Evolutionary conservation across 2,329 filamentous ascomycete species (phyloP).

Genomic region (Nannizziopsis arthrosporioides): DNA sequence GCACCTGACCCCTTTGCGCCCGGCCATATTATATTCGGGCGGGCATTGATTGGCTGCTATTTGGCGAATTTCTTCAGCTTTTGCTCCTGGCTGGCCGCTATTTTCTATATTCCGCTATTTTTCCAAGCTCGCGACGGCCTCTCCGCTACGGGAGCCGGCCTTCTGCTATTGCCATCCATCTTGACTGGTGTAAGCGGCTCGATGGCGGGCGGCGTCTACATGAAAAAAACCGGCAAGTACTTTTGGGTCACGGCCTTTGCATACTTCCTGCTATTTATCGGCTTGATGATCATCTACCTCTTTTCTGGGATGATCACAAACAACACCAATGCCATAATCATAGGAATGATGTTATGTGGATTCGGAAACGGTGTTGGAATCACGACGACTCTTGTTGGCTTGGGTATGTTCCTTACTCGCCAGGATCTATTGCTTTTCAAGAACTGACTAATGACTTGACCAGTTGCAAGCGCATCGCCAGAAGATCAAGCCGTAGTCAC

Average conservation of each 20-base stretch:
- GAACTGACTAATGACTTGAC: conserved; percentile 1
- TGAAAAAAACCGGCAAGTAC: conserved; percentile 59
- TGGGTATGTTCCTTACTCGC: conserved; percentile 40
- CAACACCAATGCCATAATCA: conserved; percentile 42
- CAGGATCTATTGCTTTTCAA: conserved; percentile 8
- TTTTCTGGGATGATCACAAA: conserved; percentile 44
- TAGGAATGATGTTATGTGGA: conserved; percentile 45
- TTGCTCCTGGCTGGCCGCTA: conserved; percentile 45
- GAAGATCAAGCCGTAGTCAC: conserved; percentile 64
- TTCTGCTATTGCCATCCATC: conserved; percentile 57
- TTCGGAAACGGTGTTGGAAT: conserved; percentile 51
- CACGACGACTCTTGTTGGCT: conserved; percentile 58
- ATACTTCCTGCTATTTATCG: conserved; percentile 44
- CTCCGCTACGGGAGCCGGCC: conserved; percentile 51
- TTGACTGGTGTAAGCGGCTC: conserved; percentile 51
- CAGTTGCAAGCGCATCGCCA: conserved; percentile 54
- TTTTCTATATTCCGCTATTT: conserved; percentile 68
- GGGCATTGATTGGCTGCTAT: conserved; percentile 55
- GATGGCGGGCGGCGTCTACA: conserved; percentile 52
- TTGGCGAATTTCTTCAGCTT: conserved; percentile 62
- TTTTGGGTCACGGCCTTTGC: conserved; percentile 54
- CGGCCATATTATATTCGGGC: conserved; percentile 58
- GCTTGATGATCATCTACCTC: conserved; percentile 46
- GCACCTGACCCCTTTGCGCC: conserved; percentile 64
- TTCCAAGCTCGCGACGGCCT: conserved; percentile 61